Evolutionary conservation across 2,329 filamentous ascomycete genomes (phyloP), one percentile per base, ranked within the genome.

Genomic region (Pseudogymnoascus sp.): DNA sequence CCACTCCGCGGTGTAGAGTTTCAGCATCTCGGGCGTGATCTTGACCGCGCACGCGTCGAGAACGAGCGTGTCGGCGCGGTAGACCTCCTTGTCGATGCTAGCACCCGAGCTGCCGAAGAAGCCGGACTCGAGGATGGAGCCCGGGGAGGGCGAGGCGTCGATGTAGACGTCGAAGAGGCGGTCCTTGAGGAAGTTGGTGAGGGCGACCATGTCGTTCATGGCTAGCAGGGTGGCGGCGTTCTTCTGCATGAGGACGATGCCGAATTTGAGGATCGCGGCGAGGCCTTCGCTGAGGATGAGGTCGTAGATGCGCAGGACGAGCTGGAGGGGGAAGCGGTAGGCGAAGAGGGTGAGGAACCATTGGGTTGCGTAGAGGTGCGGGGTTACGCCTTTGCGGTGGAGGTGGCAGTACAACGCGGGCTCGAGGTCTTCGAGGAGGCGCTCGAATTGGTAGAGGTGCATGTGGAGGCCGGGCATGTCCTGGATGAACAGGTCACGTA

Each of bases 311-410:
- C 95, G 90, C 64, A 99, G 86, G 6, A 99, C 95, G 8, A 99
- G 85, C 73, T 99, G 95, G 6, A 99, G 82, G 7, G 95, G 95
- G 75, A 99, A 99, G 44, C 96, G 90, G 75, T 99, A 99, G 33
- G 93, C 92, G 73, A 99, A 99, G n/a, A 99, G 82, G 0, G 95
- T 99, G 60, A 99, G 82, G 76, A 99, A 99, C 95, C 95, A 99
- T 75, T 99, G 95, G 0, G 95, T 99, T 50, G 95, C 95, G 73
- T 99, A 99, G 7, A 99, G 82, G 72, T 96, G 91, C 0, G 95
- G 89, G 7, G 89, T 89, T 62, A 99, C 95, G 67, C 91, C 88
- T 63, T 90, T 86, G 64, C 95, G 87, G 71, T 90, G 90, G 63
- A 99, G 84, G 75, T 99, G 95, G 73, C 93, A 97, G 76, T 96